Conservation (phyloP, 257 asterid species). For the Solanum pimpinellifolium region DNA sequence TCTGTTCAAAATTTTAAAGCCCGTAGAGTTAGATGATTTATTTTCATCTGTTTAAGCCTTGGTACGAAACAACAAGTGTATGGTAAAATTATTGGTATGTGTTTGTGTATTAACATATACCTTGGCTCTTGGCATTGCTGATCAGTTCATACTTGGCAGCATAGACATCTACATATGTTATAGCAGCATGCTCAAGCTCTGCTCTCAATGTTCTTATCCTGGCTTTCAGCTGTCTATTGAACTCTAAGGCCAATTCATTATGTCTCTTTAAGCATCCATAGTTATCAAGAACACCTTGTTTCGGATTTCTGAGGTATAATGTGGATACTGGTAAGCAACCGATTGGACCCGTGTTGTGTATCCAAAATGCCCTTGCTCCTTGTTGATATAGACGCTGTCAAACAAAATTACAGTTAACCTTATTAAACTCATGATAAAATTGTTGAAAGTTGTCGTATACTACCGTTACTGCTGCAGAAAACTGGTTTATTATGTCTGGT, state of each 20-base stretch:
- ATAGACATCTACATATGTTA: conserved; percentile 55
- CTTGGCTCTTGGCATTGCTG: conserved; percentile 34
- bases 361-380: conserved; percentile 64
- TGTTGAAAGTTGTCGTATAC: conserved; percentile 12
- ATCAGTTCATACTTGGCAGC: conserved; percentile 55
- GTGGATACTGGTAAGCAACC: conserved; percentile 44
- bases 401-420: neutral
- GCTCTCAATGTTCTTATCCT: conserved; percentile 24
- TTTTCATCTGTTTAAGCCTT: neutral
- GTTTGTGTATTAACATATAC: conserved; percentile 1
- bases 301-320: conserved; percentile 22
- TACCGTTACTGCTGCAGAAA: conserved; percentile 24
- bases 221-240: conserved; percentile 36
- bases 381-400: conserved; percentile 32
- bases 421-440: no score
- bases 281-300: conserved; percentile 34
- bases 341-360: conserved; percentile 71
- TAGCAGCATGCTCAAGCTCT: conserved; percentile 27
- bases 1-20: conserved; percentile 25
- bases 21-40: neutral
- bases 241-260: conserved; percentile 38
- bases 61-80: neutral
- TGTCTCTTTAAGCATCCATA: conserved; percentile 46
- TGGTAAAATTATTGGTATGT: neutral
- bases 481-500: conserved; percentile 23